Base-by-base conservation (phyloP, 2,329 filamentous ascomycete species). In the Erysiphe neolycopersici region DNA sequence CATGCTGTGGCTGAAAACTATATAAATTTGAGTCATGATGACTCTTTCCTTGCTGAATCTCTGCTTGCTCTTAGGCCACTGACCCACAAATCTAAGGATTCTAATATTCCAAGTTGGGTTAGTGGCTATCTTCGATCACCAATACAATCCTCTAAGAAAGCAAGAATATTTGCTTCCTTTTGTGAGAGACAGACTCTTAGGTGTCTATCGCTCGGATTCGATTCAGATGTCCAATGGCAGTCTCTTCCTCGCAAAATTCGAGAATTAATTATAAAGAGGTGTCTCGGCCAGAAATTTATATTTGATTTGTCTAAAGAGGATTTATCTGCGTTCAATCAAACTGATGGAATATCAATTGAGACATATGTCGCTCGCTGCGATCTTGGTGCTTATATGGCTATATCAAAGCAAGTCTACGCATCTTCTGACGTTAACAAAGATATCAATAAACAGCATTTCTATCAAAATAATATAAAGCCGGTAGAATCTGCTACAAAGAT, bases 141-240 rank as follows among this genome's bases (percentile, higher is more conserved):
- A 47, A 61, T 59, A 56, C 57, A 61, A 19, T 62, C 61, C 35
- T 62, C 42, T 9, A 33, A 44, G n/a, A 44, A 41, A 40, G 44
- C 45, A 38, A 33, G 39, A 31, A 39, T 42, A 58, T 38, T 49
- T 35, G 43, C 46, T 18, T 35, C 18, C 37, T 46, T 44, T 29
- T 50, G 61, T n/a, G 46, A 50, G 26, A 42, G 43, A 16, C 47
- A 67, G n/a, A 52, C 66, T 1, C 53, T 70, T 13, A 57, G 59
- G 16, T 60, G 63, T 44, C 53, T 67, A 4, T 66, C 64, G 41
- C 53, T 70, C 19, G 65, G 65, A 0, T 60, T 66, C 29, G 60
- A 68, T 36, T 60, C 59, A 40, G 65, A 70, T 43, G 60, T 59
- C 10, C 58, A 66, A 29, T 71, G 67, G 67, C 66, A 70, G 33